phyloP scores from a whole-genome alignment of 495 filamentous ascomycete genomes.

The Glarea lozoyensis region DNA sequence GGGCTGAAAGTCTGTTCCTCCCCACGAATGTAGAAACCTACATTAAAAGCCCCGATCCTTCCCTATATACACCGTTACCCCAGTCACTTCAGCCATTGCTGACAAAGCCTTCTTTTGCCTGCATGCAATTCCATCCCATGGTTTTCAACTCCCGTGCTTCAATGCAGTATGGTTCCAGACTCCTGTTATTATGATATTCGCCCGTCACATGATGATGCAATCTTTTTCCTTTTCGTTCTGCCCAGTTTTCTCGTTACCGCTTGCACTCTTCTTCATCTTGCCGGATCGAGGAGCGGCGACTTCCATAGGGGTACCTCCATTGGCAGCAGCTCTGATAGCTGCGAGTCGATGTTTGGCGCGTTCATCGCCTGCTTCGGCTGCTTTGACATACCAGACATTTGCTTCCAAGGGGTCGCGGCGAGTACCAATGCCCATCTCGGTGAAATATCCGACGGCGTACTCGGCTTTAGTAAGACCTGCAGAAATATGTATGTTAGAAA shows the following conservation, averaged over 20 bases:
- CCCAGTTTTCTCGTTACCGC: constrained; percentile 16
- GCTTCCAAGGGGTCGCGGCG: constrained; percentile 87
- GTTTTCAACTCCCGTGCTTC: not conserved
- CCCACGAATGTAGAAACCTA: too few species aligned
- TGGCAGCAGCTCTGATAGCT: constrained; percentile 76
- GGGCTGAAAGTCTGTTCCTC: too few species aligned
- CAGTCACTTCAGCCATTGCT: too few species aligned
- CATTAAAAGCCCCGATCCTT: too few species aligned
- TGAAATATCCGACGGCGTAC: constrained; percentile 95
- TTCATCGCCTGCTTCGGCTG: constrained; percentile 86
- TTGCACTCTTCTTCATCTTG: constrained; percentile 36
- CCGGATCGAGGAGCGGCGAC: constrained; percentile 32
- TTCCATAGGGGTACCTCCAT: constrained; percentile 53
- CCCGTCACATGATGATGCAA: constrained; percentile 49
- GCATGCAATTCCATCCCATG: too few species aligned
- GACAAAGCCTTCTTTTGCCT: too few species aligned
- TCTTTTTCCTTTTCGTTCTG: constrained; percentile 40
- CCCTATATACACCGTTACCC: too few species aligned
- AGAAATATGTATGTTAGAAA: constrained; percentile 9
- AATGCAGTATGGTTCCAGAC: not conserved
- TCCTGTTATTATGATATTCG: too few species aligned
- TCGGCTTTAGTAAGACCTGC: constrained; percentile 84
- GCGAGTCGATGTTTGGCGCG: constrained; percentile 78
- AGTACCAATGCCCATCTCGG: constrained; percentile 95
- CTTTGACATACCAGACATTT: constrained; percentile 97